Evolutionary conservation across 2,329 filamentous ascomycete genomes (phyloP).

Genomic region (Ophiocordyceps camponoti-rufipedis): DNA sequence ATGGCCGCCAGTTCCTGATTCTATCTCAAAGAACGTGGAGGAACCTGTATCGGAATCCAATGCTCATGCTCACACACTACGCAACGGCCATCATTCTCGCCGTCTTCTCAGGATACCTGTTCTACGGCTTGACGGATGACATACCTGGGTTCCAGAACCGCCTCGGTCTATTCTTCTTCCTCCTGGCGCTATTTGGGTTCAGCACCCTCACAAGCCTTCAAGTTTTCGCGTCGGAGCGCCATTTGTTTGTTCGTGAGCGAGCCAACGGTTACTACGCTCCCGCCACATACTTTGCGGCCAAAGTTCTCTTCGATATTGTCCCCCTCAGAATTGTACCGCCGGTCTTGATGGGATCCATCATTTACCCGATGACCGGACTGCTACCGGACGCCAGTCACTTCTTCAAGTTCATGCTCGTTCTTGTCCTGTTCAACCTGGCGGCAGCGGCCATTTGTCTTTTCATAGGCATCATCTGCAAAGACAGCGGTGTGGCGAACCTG

Average conservation of each 20-base stretch:
- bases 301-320: slow-evolving; percentile 96
- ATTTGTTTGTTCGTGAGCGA: slow-evolving; percentile 81
- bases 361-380: slow-evolving; percentile 95
- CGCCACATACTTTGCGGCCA: slow-evolving; percentile 82
- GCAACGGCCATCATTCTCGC: slow-evolving; percentile 90
- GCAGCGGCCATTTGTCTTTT: slow-evolving; percentile 88
- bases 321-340: slow-evolving; percentile 88
- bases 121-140: slow-evolving; percentile 90
- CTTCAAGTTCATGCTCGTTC: slow-evolving; percentile 74
- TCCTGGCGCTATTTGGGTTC: slow-evolving; percentile 90
- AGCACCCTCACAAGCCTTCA: slow-evolving; percentile 86
- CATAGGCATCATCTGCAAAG: slow-evolving; percentile 88
- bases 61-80: slow-evolving; percentile 97
- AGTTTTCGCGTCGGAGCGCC: slow-evolving; percentile 78
- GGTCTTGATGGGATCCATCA: slow-evolving; percentile 83
- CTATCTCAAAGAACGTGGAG: slow-evolving; percentile 86
- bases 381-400: slow-evolving; percentile 71
- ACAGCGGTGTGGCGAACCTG: slow-evolving; percentile 77
- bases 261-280: slow-evolving; percentile 95
- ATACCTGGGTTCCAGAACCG: slow-evolving; percentile 97
- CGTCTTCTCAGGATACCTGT: slow-evolving; percentile 85
- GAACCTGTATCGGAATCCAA: slow-evolving; percentile 91
- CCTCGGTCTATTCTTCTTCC: slow-evolving; percentile 92
- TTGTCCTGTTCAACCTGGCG: slow-evolving; percentile 91
- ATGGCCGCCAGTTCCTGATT: slow-evolving; percentile 70